Conservation (phyloP, 2,329 filamentous ascomycete genomes). For the Aspergillus phoenicis region DNA sequence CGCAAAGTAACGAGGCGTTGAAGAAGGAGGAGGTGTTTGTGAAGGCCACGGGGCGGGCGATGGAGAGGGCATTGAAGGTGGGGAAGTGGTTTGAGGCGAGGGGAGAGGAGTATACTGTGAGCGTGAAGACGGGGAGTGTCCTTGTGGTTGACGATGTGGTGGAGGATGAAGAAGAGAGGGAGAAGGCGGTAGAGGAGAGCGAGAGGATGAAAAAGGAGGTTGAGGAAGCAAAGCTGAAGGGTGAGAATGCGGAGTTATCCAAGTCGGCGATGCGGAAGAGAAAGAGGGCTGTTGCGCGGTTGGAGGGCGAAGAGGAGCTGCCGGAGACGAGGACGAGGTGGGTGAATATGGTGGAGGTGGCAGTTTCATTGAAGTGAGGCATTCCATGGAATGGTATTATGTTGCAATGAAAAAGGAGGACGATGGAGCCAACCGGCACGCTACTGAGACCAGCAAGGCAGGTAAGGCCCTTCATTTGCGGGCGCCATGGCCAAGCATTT, state of each 20-base stretch:
- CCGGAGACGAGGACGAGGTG: conserved; percentile 50
- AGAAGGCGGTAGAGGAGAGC: conserved; percentile 27
- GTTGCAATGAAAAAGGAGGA: neutral
- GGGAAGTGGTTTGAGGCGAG: conserved; percentile 58
- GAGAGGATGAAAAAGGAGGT: conserved; percentile 26
- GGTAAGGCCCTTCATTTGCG: too few relatives aligned
- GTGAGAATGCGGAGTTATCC: conserved; percentile 11
- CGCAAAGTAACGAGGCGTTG: conserved; percentile 37
- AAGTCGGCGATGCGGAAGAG: conserved; percentile 32
- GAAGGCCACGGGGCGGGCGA: conserved; percentile 63
- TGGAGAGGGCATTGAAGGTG: conserved; percentile 58
- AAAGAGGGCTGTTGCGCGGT: conserved; percentile 32
- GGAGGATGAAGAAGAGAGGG: conserved; percentile 38
- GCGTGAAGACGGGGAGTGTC: conserved; percentile 58
- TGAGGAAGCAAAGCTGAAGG: conserved; percentile 9
- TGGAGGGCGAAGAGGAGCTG: conserved; percentile 36
- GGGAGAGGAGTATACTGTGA: conserved; percentile 52
- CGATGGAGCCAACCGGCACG: neutral
- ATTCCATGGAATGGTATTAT: neutral
- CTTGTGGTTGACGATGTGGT: conserved; percentile 64
- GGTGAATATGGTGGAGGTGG: conserved; percentile 52
- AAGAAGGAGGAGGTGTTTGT: conserved; percentile 55
- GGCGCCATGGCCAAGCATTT: too few relatives aligned
- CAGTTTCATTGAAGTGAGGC: conserved; percentile 45
- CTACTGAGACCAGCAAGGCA: too few relatives aligned